Evolutionary conservation across 768 basidiomycete species (phyloP), one percentile per base, ranked within the genome.

Genomic region (Lyophyllum semitale): DNA sequence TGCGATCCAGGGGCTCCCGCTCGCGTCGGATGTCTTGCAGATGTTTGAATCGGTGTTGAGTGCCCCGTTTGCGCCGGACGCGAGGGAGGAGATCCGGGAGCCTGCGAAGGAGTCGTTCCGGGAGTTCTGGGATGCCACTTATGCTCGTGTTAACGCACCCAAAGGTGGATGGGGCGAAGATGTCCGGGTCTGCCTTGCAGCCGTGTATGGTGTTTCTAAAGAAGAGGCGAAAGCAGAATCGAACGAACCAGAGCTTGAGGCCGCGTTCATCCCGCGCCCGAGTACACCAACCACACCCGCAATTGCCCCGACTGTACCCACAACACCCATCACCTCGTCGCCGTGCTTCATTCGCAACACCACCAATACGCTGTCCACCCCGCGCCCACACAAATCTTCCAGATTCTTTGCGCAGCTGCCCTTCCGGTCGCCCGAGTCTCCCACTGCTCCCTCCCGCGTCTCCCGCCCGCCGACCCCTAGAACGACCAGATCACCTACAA

Each of bases 61-160:
- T 56, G 81, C 87, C 2, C 80, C 81, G 23, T 87, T 93, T 59
- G 59, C 62, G 27, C 27, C n/a, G 15, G 52, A 57, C n/a, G 79
- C 83, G 15, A 77, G 83, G 4, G 51, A 64, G 7, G 77, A 80
- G 47, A 84, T 81, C 51, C 77, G 80, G 3, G 61, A 59, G 0
- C 64, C 73, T 2, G 72, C 79, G 3, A 66, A 68, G 12, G 79
- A 83, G 6, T 76, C 84, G 2, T 90, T 92, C 63, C 65, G 65
- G 7, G 81, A 82, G 27, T 87, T 87, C 64, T 91, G 90, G 90
- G 66, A 74, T 15, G 60, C 71, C 1, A 73, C 75, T 2, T 89
- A 77, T 57, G 73, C 73, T 11, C 49, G 66, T 1, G 32, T 73
- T 22, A 58, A 72, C 3, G 68, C 73, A 22, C 85, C 87, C 0